Conservation (phyloP, 2,329 filamentous ascomycete genomes). For the Aspergillus aculeatinus region DNA sequence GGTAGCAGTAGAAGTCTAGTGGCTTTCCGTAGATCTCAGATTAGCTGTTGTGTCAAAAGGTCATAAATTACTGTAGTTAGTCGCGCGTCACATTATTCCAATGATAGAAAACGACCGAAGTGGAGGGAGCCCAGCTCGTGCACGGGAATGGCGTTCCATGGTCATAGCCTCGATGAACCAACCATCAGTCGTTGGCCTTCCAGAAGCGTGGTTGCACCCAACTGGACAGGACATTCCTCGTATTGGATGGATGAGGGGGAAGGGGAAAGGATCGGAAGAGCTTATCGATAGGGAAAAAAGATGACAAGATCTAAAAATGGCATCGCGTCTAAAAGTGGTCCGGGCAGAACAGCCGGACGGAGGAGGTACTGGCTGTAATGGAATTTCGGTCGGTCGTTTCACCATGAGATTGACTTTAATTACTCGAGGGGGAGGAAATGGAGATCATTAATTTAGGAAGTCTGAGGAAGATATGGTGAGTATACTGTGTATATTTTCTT, state of each 20-base stretch:
- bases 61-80: too few relatives aligned
- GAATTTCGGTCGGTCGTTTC: constrained; percentile 4
- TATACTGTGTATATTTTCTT: background rate
- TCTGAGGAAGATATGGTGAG: background rate
- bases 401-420: constrained; percentile 7
- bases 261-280: background rate
- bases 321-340: background rate
- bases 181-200: background rate
- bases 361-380: background rate
- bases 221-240: background rate
- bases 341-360: background rate
- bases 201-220: background rate
- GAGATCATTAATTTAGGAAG: constrained; percentile 2
- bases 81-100: background rate
- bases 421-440: constrained; percentile 2
- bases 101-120: background rate
- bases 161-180: background rate
- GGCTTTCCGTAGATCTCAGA: background rate
- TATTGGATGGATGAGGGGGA: background rate
- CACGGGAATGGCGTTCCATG: background rate
- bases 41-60: background rate
- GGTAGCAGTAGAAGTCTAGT: too few relatives aligned
- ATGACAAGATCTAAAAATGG: constrained; percentile 11
- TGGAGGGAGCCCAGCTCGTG: background rate
- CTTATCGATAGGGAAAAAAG: background rate